phyloP scores from a whole-genome alignment of 805 yeast genomes.

The Aciculoconidium aculeatum region DNA sequence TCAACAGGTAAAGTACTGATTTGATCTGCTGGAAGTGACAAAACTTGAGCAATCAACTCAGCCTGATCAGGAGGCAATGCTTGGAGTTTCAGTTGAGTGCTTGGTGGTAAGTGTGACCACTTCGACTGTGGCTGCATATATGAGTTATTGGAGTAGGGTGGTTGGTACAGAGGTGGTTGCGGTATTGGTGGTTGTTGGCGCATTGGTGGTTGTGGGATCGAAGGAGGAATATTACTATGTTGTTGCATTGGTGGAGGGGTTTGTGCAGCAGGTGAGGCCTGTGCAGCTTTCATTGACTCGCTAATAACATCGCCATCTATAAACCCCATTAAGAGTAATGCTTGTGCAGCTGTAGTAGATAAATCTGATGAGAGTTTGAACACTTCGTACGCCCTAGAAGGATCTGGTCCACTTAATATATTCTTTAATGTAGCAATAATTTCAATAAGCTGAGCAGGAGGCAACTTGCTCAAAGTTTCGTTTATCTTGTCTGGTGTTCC shows the following conservation, averaged over 20 bases:
- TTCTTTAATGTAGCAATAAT: conserved; percentile 61
- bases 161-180: conserved; percentile 1
- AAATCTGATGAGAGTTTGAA: conserved; percentile 49
- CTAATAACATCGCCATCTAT: conserved; percentile 64
- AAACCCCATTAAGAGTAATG: conserved; percentile 70
- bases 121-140: conserved; percentile 5
- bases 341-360: conserved; percentile 67
- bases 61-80: conserved; percentile 55
- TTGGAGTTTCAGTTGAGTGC: conserved; percentile 45
- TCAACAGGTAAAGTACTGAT: conserved; percentile 45
- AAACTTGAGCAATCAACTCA: conserved; percentile 47
- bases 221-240: conserved; percentile 6
- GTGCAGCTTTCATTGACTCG: conserved; percentile 39
- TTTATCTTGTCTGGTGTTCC: conserved; percentile 53
- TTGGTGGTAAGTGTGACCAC: conserved; percentile 45
- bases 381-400: conserved; percentile 47
- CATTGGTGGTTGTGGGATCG: conserved; percentile 10
- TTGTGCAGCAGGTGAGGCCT: conserved; percentile 13
- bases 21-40: conserved; percentile 45
- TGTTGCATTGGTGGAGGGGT: conserved; percentile 14
- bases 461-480: conserved; percentile 54
- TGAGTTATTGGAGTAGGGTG: conserved; percentile 2
- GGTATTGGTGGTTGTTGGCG: conserved; percentile 8
- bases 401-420: conserved; percentile 45
- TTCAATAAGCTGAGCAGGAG: conserved; percentile 68